Conservation (phyloP, 371 early-diverging fungal species). For the Haplosporangium sp. region DNA sequence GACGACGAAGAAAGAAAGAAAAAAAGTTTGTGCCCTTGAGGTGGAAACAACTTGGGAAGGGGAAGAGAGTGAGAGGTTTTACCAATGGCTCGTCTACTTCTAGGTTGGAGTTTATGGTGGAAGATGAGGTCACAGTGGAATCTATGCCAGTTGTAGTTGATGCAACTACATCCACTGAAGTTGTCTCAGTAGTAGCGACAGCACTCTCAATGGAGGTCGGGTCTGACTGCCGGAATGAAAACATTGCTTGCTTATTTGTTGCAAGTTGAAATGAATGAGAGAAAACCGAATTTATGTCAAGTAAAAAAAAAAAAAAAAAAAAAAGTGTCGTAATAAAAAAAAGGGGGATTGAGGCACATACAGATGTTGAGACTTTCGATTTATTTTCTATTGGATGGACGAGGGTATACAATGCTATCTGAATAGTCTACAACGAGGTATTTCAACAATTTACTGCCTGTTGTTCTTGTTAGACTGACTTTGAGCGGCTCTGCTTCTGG, state of each 20-base stretch:
- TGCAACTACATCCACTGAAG: background rate
- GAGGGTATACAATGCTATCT: too few relatives aligned
- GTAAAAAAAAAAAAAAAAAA: background rate
- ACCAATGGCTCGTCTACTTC: constrained; percentile 13
- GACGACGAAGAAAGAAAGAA: background rate
- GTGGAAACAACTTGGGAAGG: too few relatives aligned
- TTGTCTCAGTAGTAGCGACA: background rate
- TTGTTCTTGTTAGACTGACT: too few relatives aligned
- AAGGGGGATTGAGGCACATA: too few relatives aligned
- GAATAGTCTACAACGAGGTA: too few relatives aligned
- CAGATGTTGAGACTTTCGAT: too few relatives aligned
- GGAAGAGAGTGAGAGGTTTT: background rate
- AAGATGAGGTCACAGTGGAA: background rate
- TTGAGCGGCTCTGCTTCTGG: background rate
- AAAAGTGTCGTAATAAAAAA: background rate
- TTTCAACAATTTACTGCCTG: background rate
- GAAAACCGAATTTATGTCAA: too few relatives aligned
- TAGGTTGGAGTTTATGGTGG: background rate
- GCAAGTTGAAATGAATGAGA: background rate
- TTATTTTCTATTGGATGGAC: too few relatives aligned
- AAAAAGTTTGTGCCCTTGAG: too few relatives aligned
- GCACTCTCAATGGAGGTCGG: background rate
- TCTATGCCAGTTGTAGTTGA: background rate
- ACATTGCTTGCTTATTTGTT: constrained; percentile 7
- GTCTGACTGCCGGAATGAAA: constrained; percentile 25